phyloP scores from a whole-genome alignment of 1,284 basidiomycete species.

The Cryptococcus floricola region DNA sequence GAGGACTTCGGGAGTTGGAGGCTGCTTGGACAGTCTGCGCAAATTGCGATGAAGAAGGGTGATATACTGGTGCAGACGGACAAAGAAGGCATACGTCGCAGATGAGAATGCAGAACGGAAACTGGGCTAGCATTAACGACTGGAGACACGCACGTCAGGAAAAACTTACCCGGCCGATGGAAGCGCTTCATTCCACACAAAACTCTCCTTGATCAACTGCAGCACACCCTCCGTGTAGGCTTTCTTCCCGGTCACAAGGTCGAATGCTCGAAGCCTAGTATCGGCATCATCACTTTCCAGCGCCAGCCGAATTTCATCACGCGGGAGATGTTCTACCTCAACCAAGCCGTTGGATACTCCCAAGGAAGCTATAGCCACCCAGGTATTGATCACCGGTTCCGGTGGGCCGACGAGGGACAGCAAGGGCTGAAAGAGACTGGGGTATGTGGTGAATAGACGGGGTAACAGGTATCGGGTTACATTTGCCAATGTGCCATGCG shows the following conservation, averaged over 20 bases:
- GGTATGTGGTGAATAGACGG: slow-evolving; percentile 5
- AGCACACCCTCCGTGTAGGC: slow-evolving; percentile 18
- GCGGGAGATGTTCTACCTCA: slow-evolving; percentile 21
- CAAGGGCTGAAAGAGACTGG: slow-evolving; percentile 26
- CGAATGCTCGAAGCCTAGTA: slow-evolving; percentile 35
- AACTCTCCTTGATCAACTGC: slow-evolving; percentile 21
- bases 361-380: slow-evolving; percentile 37
- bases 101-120: slow-evolving; percentile 38
- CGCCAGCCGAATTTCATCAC: slow-evolving; percentile 22
- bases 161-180: slow-evolving; percentile 32
- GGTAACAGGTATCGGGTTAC: not conserved
- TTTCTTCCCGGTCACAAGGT: slow-evolving; percentile 30
- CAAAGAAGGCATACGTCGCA: slow-evolving; percentile 32
- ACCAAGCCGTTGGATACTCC: slow-evolving; percentile 28
- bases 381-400: slow-evolving; percentile 22
- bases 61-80: slow-evolving; percentile 23
- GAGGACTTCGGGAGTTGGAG: not conserved
- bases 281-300: slow-evolving; percentile 28
- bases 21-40: slow-evolving; percentile 12
- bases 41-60: slow-evolving; percentile 14
- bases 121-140: slow-evolving; percentile 7
- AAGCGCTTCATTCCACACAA: slow-evolving; percentile 12
- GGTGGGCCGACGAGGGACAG: slow-evolving; percentile 16
- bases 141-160: not conserved
- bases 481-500: not conserved